These are phyloP conservation scores for Thalassiosira delicatula DNA, from an alignment of 352 stramenopile genomes.

Conservation along the genomic window DNA sequence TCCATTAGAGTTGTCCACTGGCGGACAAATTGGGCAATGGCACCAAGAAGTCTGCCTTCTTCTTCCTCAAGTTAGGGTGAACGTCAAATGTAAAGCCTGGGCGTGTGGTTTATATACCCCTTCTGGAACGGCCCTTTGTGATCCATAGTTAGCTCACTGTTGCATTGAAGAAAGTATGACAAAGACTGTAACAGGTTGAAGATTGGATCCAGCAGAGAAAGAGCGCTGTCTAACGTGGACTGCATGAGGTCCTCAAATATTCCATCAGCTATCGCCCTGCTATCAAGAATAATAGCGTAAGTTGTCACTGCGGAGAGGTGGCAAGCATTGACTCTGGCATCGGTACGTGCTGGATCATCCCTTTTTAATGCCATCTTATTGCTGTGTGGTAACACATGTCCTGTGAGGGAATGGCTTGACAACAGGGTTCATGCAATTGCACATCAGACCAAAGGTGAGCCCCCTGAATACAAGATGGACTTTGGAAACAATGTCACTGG, in stretches of 20 bases:
- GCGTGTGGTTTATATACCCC: neutral
- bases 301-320: too few species aligned
- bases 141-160: neutral
- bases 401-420: constrained; percentile 19
- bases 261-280: neutral
- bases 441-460: neutral
- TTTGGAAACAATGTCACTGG: constrained; percentile 10
- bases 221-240: neutral
- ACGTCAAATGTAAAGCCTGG: neutral
- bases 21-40: neutral
- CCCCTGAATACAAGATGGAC: constrained; percentile 9
- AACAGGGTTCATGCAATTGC: neutral
- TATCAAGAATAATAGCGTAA: neutral
- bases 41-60: neutral
- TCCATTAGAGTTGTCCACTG: neutral
- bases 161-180: neutral
- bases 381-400: neutral
- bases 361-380: neutral
- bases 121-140: neutral
- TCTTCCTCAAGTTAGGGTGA: neutral
- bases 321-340: neutral
- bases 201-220: neutral
- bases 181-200: too few species aligned
- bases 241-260: neutral
- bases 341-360: constrained; percentile 16